phyloP scores from a whole-genome alignment of 164 flowering plant species.

The Platanus orientalis region DNA sequence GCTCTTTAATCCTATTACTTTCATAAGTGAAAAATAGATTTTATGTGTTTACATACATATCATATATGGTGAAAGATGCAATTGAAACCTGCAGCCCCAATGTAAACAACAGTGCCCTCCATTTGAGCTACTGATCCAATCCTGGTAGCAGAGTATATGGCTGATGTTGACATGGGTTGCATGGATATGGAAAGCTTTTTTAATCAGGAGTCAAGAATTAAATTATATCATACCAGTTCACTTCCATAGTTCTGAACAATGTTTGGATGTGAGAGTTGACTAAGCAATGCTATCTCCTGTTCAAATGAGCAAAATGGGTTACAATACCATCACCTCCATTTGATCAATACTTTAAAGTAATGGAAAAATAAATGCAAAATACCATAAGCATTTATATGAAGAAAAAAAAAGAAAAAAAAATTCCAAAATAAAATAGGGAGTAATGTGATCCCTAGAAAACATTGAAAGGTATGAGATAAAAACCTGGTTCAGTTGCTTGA shows the following conservation, averaged over 20 bases:
- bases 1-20: neutral
- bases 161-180: neutral
- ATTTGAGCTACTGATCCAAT: neutral
- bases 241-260: constrained; percentile 88
- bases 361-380: too few species aligned
- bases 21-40: neutral
- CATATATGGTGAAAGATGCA: too few species aligned
- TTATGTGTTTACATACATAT: neutral
- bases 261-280: constrained; percentile 79
- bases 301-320: constrained; percentile 10
- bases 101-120: too few species aligned
- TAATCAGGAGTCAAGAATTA: neutral
- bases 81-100: too few species aligned
- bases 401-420: too few species aligned
- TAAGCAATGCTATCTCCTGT: constrained; percentile 88
- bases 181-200: neutral
- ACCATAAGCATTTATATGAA: too few species aligned
- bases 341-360: neutral
- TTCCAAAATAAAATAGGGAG: too few species aligned
- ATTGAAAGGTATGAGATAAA: neutral
- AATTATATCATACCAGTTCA: constrained; percentile 57
- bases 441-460: too few species aligned
- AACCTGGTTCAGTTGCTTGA: constrained; percentile 87
- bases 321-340: neutral
- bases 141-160: neutral